Conservation (phyloP, 257 asterid genomes). For the Orobanche coerulescens region DNA sequence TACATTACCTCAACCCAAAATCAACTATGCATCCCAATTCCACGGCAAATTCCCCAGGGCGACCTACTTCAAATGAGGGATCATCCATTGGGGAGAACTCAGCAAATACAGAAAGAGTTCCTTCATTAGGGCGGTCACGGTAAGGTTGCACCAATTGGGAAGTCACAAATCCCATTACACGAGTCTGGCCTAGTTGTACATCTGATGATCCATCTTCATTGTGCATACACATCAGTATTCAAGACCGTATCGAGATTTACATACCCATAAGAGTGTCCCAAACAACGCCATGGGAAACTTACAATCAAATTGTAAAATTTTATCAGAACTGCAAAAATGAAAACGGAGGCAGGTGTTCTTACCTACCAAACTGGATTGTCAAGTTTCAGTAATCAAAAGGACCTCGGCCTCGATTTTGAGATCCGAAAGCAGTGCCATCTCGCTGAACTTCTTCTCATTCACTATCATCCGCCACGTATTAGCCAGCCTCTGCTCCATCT, state of each 20-base stretch:
- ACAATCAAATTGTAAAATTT: neutral
- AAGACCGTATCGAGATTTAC: no score
- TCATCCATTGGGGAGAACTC: conserved; percentile 99
- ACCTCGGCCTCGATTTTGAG: conserved; percentile 85
- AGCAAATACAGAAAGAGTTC: conserved; percentile 66
- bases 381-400: conserved; percentile 73
- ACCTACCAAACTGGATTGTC: conserved; percentile 70
- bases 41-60: conserved; percentile 84
- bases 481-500: conserved; percentile 76
- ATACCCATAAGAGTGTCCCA: no score
- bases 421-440: conserved; percentile 63
- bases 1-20: conserved; percentile 79
- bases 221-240: conserved; percentile 27
- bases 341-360: conserved; percentile 16
- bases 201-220: conserved; percentile 96
- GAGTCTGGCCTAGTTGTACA: conserved; percentile 89
- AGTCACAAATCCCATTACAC: conserved; percentile 78
- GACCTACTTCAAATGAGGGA: conserved; percentile 88
- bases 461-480: conserved; percentile 63
- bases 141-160: conserved; percentile 88
- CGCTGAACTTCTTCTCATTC: conserved; percentile 75
- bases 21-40: conserved; percentile 93
- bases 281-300: no score
- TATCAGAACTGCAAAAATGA: neutral
- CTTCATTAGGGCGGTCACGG: conserved; percentile 88